Percentiles rank a stretch among this genome's conserved stretches.
These are phyloP conservation scores for Penicillium egyptiacum DNA, from an alignment of 495 filamentous ascomycete genomes.

Conservation along the genomic window DNA sequence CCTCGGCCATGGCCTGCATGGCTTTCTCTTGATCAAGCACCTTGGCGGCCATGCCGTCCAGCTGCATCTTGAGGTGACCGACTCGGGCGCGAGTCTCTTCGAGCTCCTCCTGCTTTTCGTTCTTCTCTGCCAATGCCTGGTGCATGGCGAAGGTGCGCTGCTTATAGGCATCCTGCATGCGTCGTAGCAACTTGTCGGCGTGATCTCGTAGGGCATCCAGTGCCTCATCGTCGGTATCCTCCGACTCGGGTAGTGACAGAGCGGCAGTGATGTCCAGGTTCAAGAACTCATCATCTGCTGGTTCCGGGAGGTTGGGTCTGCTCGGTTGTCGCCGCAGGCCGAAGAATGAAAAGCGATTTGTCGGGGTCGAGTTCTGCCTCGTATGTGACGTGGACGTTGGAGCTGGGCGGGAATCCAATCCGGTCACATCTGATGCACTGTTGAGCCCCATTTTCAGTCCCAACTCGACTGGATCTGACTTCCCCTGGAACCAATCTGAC, in stretches of 20 bases:
- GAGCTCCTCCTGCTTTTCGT: constrained; percentile 66
- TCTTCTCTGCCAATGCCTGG: constrained; percentile 61
- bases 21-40: constrained; percentile 62
- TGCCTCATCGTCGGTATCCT: constrained; percentile 59
- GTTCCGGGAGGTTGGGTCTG: constrained; percentile 32
- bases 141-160: constrained; percentile 58
- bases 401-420: constrained; percentile 21
- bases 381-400: constrained; percentile 33
- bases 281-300: constrained; percentile 61
- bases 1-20: constrained; percentile 62
- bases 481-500: constrained; percentile 54
- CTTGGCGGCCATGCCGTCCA: constrained; percentile 73
- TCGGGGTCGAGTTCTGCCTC: constrained; percentile 37
- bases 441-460: constrained; percentile 29
- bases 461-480: constrained; percentile 48
- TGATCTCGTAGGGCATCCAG: constrained; percentile 69
- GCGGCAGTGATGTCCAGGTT: constrained; percentile 63
- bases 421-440: constrained; percentile 25
- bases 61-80: constrained; percentile 66
- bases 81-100: constrained; percentile 71
- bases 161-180: constrained; percentile 71
- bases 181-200: constrained; percentile 62
- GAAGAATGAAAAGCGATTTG: constrained; percentile 42
- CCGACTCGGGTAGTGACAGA: constrained; percentile 57
- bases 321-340: constrained; percentile 35